These are phyloP conservation scores for Knufia petricola DNA, from an alignment of 2,329 filamentous ascomycete genomes.

Conservation along the genomic window DNA sequence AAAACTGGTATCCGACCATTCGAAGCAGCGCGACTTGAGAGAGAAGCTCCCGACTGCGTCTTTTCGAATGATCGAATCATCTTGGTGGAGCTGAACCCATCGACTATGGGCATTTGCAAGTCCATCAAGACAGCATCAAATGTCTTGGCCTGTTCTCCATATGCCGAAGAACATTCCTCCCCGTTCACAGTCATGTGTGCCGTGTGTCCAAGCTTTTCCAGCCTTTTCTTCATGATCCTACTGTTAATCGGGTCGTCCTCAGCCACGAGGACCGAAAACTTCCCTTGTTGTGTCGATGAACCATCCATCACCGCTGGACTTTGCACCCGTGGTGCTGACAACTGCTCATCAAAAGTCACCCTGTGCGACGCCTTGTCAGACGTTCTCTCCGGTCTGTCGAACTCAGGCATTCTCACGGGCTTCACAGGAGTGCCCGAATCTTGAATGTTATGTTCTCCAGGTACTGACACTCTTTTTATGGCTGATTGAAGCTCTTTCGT, in stretches of 20 bases:
- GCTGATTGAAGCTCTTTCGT: slow-evolving; percentile 17
- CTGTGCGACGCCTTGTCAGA: background rate
- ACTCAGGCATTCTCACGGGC: slow-evolving; percentile 26
- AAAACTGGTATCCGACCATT: slow-evolving; percentile 70
- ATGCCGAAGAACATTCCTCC: slow-evolving; percentile 68
- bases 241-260: slow-evolving; percentile 86
- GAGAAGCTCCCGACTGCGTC: slow-evolving; percentile 37
- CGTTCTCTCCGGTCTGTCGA: slow-evolving; percentile 11
- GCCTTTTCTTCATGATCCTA: slow-evolving; percentile 66
- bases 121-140: slow-evolving; percentile 87
- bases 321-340: slow-evolving; percentile 1
- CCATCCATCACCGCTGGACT: background rate
- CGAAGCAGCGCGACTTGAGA: slow-evolving; percentile 49
- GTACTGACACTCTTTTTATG: slow-evolving; percentile 14
- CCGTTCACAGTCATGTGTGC: slow-evolving; percentile 70
- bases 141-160: slow-evolving; percentile 49
- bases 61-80: slow-evolving; percentile 70
- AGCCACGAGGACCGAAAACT: slow-evolving; percentile 63
- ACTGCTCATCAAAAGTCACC: slow-evolving; percentile 4
- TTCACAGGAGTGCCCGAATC: slow-evolving; percentile 29
- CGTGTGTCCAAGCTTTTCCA: slow-evolving; percentile 65
- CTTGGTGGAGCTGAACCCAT: slow-evolving; percentile 71
- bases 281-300: slow-evolving; percentile 20
- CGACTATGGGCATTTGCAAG: slow-evolving; percentile 94
- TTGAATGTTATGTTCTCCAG: slow-evolving; percentile 26